A percentile compares a stretch with the other conserved stretches of the same genome.
These are phyloP conservation scores for Silybum marianum DNA, from an alignment of 129 eudicot species.

Conservation along the genomic window DNA sequence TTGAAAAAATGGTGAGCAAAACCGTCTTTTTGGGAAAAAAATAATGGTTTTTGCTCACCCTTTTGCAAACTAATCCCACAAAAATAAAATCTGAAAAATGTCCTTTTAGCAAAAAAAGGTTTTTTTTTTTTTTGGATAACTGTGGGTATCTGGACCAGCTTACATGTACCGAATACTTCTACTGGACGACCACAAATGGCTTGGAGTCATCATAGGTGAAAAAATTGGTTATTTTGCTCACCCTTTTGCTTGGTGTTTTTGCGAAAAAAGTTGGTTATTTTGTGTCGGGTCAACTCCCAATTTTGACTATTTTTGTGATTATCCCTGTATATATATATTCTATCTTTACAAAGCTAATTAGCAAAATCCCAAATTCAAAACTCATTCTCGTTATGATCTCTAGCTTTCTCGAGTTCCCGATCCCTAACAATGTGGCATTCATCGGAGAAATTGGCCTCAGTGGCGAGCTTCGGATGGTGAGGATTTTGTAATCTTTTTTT, in stretches of 20 bases:
- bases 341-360: neutral
- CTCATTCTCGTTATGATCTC: conserved; percentile 14
- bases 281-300: neutral
- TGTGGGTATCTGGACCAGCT: too few species aligned
- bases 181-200: too few species aligned
- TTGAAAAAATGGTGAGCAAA: too few species aligned
- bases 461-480: conserved; percentile 87
- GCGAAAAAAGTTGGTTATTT: neutral
- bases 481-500: conserved; percentile 1
- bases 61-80: neutral
- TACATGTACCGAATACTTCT: too few species aligned
- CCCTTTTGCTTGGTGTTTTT: too few species aligned
- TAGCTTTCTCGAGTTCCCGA: conserved; percentile 90
- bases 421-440: conserved; percentile 77
- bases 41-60: neutral
- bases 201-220: too few species aligned
- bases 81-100: neutral
- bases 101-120: neutral
- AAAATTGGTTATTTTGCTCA: too few species aligned
- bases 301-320: neutral
- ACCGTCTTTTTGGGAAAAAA: too few species aligned
- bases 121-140: neutral
- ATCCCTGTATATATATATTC: too few species aligned
- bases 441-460: conserved; percentile 94
- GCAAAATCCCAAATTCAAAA: neutral